A percentile compares a stretch with the other conserved stretches of the same genome.
phyloP scores from a whole-genome alignment of 1,284 basidiomycete genomes.

The Puccinia coronata region DNA sequence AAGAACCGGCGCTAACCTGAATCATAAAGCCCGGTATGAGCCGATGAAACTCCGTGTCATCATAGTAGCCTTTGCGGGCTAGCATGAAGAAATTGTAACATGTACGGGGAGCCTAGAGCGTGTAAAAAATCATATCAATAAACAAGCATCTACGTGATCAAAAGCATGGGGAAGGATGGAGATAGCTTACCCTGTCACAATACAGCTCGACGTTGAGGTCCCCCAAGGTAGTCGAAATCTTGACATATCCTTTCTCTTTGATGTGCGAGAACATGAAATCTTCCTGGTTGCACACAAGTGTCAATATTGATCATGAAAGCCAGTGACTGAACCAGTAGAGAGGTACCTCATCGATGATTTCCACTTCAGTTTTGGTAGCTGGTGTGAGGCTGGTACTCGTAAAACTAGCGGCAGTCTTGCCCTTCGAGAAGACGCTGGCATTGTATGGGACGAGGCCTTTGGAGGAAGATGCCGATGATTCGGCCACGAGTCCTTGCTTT shows the following conservation, averaged over 20 bases:
- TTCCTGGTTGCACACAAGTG: conserved; percentile 67
- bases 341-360: conserved; percentile 81
- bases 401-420: conserved; percentile 84
- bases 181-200: conserved; percentile 71
- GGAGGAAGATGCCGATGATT: conserved; percentile 22
- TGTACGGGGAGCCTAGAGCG: conserved; percentile 59
- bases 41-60: conserved; percentile 82
- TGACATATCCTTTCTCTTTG: conserved; percentile 69
- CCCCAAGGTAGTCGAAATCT: conserved; percentile 84
- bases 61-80: conserved; percentile 83
- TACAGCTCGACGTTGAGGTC: conserved; percentile 88
- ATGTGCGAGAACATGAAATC: conserved; percentile 72
- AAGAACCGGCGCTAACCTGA: conserved; percentile 13
- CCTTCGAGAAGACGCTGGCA: conserved; percentile 83
- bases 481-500: conserved; percentile 17
- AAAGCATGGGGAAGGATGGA: not conserved
- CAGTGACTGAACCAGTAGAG: not conserved
- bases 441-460: conserved; percentile 68
- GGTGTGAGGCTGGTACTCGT: conserved; percentile 89
- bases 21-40: conserved; percentile 98
- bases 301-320: not conserved
- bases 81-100: conserved; percentile 50
- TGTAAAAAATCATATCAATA: not conserved
- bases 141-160: not conserved
- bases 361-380: conserved; percentile 72